These are phyloP conservation scores for Pyrrhoderma lamaoense DNA, from an alignment of 1,284 basidiomycete genomes.

Conservation along the genomic window DNA sequence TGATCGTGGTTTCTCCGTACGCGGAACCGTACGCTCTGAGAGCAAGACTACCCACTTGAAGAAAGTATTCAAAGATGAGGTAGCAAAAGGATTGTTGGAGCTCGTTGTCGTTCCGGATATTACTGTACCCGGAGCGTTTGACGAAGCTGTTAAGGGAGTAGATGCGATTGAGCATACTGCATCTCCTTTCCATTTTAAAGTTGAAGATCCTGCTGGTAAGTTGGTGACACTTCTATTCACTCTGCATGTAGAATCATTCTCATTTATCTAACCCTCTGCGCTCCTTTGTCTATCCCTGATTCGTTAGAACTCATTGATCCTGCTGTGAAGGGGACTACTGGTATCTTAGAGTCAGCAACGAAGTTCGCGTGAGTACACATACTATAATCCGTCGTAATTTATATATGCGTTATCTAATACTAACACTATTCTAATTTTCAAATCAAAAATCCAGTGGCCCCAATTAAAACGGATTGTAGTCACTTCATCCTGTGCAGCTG, in stretches of 20 bases:
- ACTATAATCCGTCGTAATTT: too few species aligned
- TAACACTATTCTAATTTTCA: too few species aligned
- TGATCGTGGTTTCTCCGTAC: slow-evolving; percentile 41
- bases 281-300: too few species aligned
- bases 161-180: slow-evolving; percentile 48
- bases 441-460: slow-evolving; percentile 6
- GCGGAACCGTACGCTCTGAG: slow-evolving; percentile 48
- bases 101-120: slow-evolving; percentile 17
- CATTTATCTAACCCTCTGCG: background rate
- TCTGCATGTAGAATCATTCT: background rate
- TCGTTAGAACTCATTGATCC: slow-evolving; percentile 18
- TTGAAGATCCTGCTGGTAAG: slow-evolving; percentile 29
- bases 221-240: background rate
- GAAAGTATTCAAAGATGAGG: slow-evolving; percentile 29
- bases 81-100: slow-evolving; percentile 15
- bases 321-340: slow-evolving; percentile 16
- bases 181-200: slow-evolving; percentile 34
- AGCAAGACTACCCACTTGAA: slow-evolving; percentile 41
- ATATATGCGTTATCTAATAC: too few species aligned
- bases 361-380: slow-evolving; percentile 12
- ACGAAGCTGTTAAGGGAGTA: slow-evolving; percentile 61
- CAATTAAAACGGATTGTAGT: slow-evolving; percentile 7
- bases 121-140: slow-evolving; percentile 45
- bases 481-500: slow-evolving; percentile 4
- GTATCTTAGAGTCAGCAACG: slow-evolving; percentile 14